A percentile compares a stretch with the other conserved stretches of the same genome.
Evolutionary conservation across 73 alveolate genomes (phyloP).

Genomic region (Paramecium pentaurelia): DNA sequence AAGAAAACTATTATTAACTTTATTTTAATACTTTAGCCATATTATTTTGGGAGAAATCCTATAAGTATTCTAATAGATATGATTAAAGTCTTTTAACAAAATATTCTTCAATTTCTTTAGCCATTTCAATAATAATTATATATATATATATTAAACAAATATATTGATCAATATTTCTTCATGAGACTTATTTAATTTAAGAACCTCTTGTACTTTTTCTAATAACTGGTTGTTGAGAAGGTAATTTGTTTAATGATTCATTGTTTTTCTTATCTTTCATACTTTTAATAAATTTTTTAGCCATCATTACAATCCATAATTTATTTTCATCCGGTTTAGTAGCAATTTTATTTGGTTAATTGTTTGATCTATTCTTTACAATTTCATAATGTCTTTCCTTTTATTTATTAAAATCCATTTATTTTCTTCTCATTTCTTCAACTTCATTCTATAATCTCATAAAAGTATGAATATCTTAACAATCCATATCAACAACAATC

Average conservation of each 20-base stretch:
- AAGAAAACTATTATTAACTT: not conserved
- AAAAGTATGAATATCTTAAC: not conserved
- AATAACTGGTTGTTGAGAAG: not conserved
- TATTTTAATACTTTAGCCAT: not conserved
- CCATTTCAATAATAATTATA: not conserved
- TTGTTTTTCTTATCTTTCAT: not conserved
- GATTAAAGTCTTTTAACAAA: constrained; percentile 48
- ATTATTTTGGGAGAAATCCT: constrained; percentile 22
- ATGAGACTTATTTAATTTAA: not conserved
- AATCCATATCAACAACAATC: constrained; percentile 33
- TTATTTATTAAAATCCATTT: constrained; percentile 25
- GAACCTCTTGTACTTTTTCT: not conserved
- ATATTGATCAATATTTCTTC: not conserved
- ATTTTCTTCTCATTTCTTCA: constrained; percentile 18
- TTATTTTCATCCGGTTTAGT: not conserved
- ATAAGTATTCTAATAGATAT: not conserved
- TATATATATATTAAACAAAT: not conserved
- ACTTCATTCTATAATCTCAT: constrained; percentile 32
- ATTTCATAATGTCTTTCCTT: not conserved
- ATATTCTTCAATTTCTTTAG: not conserved
- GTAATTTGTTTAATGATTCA: not conserved
- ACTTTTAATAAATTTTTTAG: not conserved
- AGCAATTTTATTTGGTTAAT: not conserved
- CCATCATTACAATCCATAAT: constrained; percentile 4
- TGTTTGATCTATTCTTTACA: not conserved